Evolutionary conservation across 169 alveolate genomes (phyloP), one percentile per base, ranked within the genome.

Genomic region (Blepharisma undulans): DNA sequence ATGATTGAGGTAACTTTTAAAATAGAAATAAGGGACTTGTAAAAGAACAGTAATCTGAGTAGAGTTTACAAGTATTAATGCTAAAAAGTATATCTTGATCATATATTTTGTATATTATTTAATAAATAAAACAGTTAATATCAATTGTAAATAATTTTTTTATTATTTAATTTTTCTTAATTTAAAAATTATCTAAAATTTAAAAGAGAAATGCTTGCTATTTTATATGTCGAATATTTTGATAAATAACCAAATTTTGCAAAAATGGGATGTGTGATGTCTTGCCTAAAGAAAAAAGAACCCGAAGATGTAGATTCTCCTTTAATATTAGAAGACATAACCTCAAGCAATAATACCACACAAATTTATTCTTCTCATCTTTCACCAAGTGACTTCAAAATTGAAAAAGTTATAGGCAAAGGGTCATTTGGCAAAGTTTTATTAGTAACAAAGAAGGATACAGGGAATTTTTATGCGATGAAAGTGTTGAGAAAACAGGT

Each of bases 391-490:
- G 96, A 94, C 92, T 96, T 94, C 88, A 88, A 90, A 78, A 93
- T 92, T 76, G 93, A 92, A 81, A 88, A 91, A 77, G 97, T 96
- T 33, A 90, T 96, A 3, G 98, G 98, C 27, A 93, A 92, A 81
- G 98, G 98, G 21, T 84, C 95, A 80, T 93, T 93, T 88, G 98
- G 97, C 29, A 92, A 96, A 91, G 99, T 97, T 30, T 94, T 95
- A 95, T 93, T 98, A 88, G 98, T 96, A 36, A 93, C 94, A 89
- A 93, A 93, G 81, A 94, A 96, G 89, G 95, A 95, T 78, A 95
- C 96, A 76, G 94, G 96, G 78, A 93, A 96, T 77, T 89, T 94
- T 36, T 97, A 89, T 93, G 98, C 99, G 2, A 88, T 97, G 92
- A 97, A 97, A 92, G 89, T 97, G 14, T 91, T 97, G 71, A 96